Evolutionary conservation across 83 land plant species (phyloP).

Genomic region (Picea mariana): DNA sequence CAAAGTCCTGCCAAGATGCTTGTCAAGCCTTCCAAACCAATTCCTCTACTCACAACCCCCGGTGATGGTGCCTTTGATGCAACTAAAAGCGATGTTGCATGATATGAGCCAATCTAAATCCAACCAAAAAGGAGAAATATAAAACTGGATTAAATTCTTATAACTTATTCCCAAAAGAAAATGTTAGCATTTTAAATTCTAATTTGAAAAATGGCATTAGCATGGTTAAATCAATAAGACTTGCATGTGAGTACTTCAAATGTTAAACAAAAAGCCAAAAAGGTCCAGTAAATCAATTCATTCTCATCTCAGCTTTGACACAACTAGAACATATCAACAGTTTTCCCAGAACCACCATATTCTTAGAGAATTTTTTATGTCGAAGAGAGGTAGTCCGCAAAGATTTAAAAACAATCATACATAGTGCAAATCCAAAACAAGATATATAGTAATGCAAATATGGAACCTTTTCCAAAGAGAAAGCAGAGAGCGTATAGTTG

Average conservation of each 20-base stretch:
- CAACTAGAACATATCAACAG: neutral
- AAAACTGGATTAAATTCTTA: neutral
- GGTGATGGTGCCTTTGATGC: conserved; percentile 83
- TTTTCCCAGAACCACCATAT: neutral
- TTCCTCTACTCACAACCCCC: conserved; percentile 89
- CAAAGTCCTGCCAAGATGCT: conserved; percentile 91
- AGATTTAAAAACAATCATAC: neutral
- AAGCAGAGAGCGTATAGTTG: neutral
- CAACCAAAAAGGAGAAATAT: neutral
- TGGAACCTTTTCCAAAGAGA: neutral
- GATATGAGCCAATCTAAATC: conserved; percentile 84
- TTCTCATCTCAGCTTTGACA: neutral
- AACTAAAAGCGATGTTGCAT: conserved; percentile 68
- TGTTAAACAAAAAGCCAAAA: neutral
- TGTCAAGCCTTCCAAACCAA: conserved; percentile 87
- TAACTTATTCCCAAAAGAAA: neutral
- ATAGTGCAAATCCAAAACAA: neutral
- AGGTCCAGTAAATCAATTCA: neutral
- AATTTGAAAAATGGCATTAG: conserved; percentile 1
- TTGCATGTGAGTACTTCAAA: neutral
- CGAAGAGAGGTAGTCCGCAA: neutral
- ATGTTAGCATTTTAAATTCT: neutral
- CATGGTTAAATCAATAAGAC: neutral
- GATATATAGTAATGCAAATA: neutral
- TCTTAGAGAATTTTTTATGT: neutral